These are phyloP conservation scores for Colletotrichum orbiculare DNA, from an alignment of 2,329 filamentous ascomycete species.

Conservation along the genomic window DNA sequence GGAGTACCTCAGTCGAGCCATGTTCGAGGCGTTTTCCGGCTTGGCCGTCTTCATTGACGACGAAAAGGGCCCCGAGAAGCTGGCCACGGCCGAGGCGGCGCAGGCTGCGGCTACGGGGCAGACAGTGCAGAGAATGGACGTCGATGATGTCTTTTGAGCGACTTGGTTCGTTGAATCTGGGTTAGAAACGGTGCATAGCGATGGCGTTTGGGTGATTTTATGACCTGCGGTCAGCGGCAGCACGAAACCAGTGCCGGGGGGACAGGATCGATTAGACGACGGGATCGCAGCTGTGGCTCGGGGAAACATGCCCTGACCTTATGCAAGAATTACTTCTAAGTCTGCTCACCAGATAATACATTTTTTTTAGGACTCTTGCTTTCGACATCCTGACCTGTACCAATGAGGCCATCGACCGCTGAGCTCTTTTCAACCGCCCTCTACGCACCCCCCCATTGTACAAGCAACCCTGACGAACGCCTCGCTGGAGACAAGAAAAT, in stretches of 20 bases:
- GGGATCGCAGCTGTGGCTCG: background rate
- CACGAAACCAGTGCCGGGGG: no score
- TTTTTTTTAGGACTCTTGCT: conserved; percentile 20
- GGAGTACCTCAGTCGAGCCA: conserved; percentile 83
- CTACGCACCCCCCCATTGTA: conserved; percentile 33
- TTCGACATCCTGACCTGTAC: conserved; percentile 2
- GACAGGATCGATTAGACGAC: background rate
- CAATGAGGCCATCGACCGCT: background rate
- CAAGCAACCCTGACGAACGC: conserved; percentile 44
- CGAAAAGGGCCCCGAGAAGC: conserved; percentile 64
- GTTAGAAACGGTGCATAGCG: conserved; percentile 37
- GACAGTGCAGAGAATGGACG: conserved; percentile 56
- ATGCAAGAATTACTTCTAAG: conserved; percentile 36
- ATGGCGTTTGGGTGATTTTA: conserved; percentile 43
- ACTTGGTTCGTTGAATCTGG: conserved; percentile 16
- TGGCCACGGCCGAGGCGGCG: conserved; percentile 48
- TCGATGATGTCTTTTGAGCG: conserved; percentile 51
- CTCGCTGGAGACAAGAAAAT: conserved; percentile 46
- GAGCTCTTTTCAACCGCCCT: conserved; percentile 38
- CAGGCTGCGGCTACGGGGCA: conserved; percentile 47
- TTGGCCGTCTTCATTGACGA: conserved; percentile 89
- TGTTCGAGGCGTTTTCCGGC: conserved; percentile 92
- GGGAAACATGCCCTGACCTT: background rate
- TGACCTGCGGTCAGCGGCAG: no score
- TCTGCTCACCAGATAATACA: conserved; percentile 37